Evolutionary conservation across 108 stramenopile species (phyloP).

Genomic region (Skeletonema menzelii): DNA sequence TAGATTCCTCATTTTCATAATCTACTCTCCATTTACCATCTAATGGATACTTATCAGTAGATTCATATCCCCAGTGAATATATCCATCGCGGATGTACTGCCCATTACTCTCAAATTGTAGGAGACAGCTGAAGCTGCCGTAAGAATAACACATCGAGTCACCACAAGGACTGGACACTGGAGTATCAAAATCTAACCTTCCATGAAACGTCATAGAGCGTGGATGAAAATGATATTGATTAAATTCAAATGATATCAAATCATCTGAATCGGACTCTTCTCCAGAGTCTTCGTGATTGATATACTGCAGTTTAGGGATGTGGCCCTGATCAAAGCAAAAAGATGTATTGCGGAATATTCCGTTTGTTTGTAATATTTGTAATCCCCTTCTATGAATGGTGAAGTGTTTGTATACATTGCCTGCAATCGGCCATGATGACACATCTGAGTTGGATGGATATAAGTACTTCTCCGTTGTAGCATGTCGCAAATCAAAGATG

Average conservation of each 20-base stretch:
- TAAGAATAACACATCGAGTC: background rate
- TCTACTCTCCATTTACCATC: slow-evolving; percentile 59
- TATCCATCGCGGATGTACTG: slow-evolving; percentile 53
- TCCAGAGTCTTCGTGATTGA: background rate
- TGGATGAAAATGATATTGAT: slow-evolving; percentile 50
- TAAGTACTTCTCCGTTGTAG: background rate
- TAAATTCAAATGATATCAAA: slow-evolving; percentile 4
- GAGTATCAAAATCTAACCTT: background rate
- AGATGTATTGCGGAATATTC: background rate
- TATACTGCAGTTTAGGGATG: background rate
- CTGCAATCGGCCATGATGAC: slow-evolving; percentile 21
- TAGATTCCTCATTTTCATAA: slow-evolving; percentile 8
- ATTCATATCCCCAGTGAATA: slow-evolving; percentile 21
- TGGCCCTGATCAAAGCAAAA: background rate
- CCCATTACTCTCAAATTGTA: slow-evolving; percentile 57
- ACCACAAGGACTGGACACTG: background rate
- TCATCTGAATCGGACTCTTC: background rate
- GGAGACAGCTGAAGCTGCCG: slow-evolving; percentile 39
- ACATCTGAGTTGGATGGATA: slow-evolving; percentile 2
- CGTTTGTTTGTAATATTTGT: background rate
- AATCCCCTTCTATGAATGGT: background rate
- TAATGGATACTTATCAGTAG: slow-evolving; percentile 40
- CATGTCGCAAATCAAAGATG: slow-evolving; percentile 27
- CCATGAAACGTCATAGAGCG: slow-evolving; percentile 64
- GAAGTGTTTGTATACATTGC: slow-evolving; percentile 6